These are phyloP conservation scores for Cutaneotrichosporon sp. DNA, from an alignment of 1,284 basidiomycete genomes.

Conservation along the genomic window DNA sequence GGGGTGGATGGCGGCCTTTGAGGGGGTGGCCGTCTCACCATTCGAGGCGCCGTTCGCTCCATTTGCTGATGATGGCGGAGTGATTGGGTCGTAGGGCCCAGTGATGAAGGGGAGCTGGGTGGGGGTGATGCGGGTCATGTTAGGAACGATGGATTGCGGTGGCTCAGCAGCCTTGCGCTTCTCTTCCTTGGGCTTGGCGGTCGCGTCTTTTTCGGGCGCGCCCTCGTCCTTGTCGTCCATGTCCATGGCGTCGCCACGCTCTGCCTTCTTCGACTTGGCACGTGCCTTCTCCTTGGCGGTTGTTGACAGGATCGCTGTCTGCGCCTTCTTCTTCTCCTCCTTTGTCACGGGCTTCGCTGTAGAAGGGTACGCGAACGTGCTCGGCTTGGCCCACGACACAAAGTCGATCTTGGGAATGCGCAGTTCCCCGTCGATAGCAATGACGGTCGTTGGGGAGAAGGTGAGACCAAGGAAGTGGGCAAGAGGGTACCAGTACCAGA, in stretches of 20 bases:
- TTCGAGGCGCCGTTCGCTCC: background rate
- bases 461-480: conserved; percentile 88
- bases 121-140: conserved; percentile 90
- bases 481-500: conserved; percentile 99
- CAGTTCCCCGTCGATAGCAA: conserved; percentile 77
- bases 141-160: conserved; percentile 67
- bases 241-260: conserved; percentile 70
- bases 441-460: conserved; percentile 89
- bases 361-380: conserved; percentile 82
- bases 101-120: conserved; percentile 78
- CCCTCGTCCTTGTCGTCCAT: conserved; percentile 54
- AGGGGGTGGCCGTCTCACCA: background rate
- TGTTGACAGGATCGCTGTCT: conserved; percentile 87
- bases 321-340: conserved; percentile 81
- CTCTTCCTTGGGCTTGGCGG: conserved; percentile 25
- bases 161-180: conserved; percentile 56
- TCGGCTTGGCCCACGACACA: conserved; percentile 77
- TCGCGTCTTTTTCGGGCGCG: conserved; percentile 51
- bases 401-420: conserved; percentile 89
- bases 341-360: conserved; percentile 80
- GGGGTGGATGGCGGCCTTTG: conserved; percentile 3
- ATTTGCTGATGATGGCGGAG: background rate
- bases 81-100: conserved; percentile 17
- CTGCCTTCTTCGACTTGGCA: conserved; percentile 70
- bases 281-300: conserved; percentile 90